Conservation (phyloP, 2,329 filamentous ascomycete genomes). For the Pseudogymnoascus sp. region DNA sequence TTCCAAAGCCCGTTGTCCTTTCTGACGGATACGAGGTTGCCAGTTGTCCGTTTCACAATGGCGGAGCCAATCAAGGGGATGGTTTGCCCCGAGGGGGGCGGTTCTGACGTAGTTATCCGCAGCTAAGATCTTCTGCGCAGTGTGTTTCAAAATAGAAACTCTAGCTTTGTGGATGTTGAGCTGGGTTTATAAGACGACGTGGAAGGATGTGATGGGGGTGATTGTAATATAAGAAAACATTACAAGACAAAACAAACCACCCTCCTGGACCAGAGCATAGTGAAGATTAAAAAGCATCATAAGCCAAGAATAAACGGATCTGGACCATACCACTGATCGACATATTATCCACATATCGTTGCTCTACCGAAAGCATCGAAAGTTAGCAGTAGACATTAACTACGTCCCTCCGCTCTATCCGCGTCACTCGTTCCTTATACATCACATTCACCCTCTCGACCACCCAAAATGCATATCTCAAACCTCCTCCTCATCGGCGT, state of each 20-base stretch:
- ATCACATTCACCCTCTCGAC: neutral
- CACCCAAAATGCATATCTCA: neutral
- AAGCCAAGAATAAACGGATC: neutral
- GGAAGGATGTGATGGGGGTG: neutral
- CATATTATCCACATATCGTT: neutral
- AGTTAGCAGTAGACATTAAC: neutral
- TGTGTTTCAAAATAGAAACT: slow-evolving; percentile 1
- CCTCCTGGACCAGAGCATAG: too few species aligned
- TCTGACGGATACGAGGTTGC: neutral
- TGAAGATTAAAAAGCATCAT: neutral
- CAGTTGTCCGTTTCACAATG: slow-evolving; percentile 5
- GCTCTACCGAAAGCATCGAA: neutral
- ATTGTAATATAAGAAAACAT: neutral
- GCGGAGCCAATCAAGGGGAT: neutral
- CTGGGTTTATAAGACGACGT: neutral
- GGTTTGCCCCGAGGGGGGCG: too few species aligned
- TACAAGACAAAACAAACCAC: too few species aligned
- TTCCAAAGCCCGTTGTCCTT: neutral
- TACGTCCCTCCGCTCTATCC: neutral
- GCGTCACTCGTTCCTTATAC: neutral
- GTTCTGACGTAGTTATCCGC: slow-evolving; percentile 6
- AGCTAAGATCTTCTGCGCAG: neutral
- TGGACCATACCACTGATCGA: neutral
- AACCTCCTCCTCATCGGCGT: neutral
- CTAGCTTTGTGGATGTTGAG: neutral